phyloP scores from a whole-genome alignment of 345 rosid species.

The Turritis glabra region DNA sequence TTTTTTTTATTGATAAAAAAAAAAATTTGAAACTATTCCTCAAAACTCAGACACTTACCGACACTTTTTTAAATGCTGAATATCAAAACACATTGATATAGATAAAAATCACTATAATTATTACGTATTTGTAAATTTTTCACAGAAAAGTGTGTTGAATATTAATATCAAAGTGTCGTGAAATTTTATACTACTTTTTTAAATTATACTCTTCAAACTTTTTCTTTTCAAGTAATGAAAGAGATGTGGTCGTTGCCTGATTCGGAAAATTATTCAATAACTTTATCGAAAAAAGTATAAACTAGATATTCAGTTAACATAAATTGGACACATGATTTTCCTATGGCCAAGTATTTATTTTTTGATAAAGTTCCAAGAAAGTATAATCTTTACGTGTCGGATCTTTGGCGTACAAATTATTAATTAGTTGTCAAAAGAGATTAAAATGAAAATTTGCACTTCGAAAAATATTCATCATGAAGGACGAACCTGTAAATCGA shows the following conservation, averaged over 20 bases:
- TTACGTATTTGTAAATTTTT: too few relatives aligned
- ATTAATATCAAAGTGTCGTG: too few relatives aligned
- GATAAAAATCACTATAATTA: too few relatives aligned
- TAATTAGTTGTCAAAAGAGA: not conserved
- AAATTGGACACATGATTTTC: slow-evolving; percentile 11
- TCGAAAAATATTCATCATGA: not conserved
- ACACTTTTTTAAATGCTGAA: not conserved
- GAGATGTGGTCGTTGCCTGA: slow-evolving; percentile 6
- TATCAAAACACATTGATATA: not conserved
- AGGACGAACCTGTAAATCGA: not conserved
- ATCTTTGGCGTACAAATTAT: not conserved
- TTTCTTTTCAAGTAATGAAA: not conserved
- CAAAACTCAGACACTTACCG: not conserved
- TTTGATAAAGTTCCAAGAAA: not conserved
- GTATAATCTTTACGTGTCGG: slow-evolving; percentile 4
- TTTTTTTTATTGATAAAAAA: too few relatives aligned
- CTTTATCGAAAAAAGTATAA: slow-evolving; percentile 1
- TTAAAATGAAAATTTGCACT: not conserved
- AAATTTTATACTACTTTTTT: too few relatives aligned
- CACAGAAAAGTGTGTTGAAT: too few relatives aligned
- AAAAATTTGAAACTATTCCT: too few relatives aligned
- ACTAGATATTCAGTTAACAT: not conserved
- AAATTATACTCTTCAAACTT: too few relatives aligned
- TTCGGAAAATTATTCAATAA: not conserved
- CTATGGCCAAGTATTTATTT: not conserved